phyloP scores from a whole-genome alignment of 164 flowering plant genomes.

The Piper betle region DNA sequence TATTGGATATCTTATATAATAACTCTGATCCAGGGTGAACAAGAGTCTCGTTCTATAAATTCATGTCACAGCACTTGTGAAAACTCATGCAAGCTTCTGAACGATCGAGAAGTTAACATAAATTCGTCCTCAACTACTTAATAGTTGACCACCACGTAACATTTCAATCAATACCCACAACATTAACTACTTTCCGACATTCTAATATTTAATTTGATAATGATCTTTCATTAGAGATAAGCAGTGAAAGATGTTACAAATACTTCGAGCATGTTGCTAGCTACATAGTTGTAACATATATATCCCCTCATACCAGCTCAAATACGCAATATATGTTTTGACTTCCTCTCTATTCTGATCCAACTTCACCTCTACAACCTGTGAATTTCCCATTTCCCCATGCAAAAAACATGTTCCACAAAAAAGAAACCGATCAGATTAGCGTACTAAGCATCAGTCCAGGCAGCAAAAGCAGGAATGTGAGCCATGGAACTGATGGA shows the following conservation, averaged over 20 bases:
- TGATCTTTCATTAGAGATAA: conserved; percentile 16
- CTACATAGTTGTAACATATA: not conserved
- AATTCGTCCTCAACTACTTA: too few relatives aligned
- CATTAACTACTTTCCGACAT: too few relatives aligned
- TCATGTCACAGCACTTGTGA: too few relatives aligned
- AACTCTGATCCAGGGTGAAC: too few relatives aligned
- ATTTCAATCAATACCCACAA: too few relatives aligned
- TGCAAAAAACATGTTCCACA: conserved; percentile 16
- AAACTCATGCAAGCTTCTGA: too few relatives aligned
- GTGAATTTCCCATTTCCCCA: conserved; percentile 10
- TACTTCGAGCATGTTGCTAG: conserved; percentile 10
- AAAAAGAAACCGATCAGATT: not conserved
- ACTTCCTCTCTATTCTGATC: not conserved
- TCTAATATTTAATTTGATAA: conserved; percentile 7
- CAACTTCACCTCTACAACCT: not conserved
- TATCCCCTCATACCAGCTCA: conserved; percentile 9
- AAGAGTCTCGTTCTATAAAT: too few relatives aligned
- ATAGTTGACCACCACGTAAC: too few relatives aligned
- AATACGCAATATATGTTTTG: too few relatives aligned
- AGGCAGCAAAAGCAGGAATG: conserved; percentile 73
- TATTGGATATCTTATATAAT: too few relatives aligned
- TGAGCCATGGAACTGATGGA: conserved; percentile 37
- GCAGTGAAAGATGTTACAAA: conserved; percentile 9
- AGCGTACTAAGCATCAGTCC: conserved; percentile 39
- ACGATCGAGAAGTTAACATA: too few relatives aligned